Conservation (phyloP, 495 filamentous ascomycete genomes). For the Penicillium odoratum region DNA sequence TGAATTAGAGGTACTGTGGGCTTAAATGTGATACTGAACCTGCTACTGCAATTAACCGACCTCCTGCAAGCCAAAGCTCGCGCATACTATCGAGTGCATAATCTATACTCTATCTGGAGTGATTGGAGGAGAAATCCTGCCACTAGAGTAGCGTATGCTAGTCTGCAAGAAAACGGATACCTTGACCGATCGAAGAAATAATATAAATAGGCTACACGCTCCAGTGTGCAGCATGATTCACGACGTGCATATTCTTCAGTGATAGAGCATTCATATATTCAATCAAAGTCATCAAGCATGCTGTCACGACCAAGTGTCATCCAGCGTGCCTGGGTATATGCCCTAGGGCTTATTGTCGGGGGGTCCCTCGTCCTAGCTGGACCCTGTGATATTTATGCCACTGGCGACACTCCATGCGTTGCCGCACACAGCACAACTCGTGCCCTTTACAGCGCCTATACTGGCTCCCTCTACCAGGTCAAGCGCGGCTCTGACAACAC, state of each 20-base stretch:
- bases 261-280: background rate
- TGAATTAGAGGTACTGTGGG: background rate
- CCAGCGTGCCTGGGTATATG: constrained; percentile 30
- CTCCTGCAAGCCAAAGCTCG: background rate
- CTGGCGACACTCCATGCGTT: constrained; percentile 54
- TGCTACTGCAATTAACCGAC: background rate
- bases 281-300: background rate
- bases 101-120: background rate
- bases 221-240: background rate
- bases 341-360: constrained; percentile 41
- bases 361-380: constrained; percentile 46
- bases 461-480: constrained; percentile 56
- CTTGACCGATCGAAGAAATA: background rate
- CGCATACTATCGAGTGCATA: background rate
- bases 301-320: constrained; percentile 17
- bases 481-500: constrained; percentile 49
- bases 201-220: background rate
- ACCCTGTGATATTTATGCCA: constrained; percentile 57
- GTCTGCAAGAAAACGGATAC: background rate
- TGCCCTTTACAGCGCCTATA: constrained; percentile 53
- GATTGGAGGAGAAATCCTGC: background rate
- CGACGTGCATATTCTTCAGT: background rate
- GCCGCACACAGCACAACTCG: constrained; percentile 62
- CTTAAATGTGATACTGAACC: background rate
- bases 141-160: background rate